Base-by-base conservation (phyloP, 2,329 filamentous ascomycete species). In the Akanthomyces dipterigenus region DNA sequence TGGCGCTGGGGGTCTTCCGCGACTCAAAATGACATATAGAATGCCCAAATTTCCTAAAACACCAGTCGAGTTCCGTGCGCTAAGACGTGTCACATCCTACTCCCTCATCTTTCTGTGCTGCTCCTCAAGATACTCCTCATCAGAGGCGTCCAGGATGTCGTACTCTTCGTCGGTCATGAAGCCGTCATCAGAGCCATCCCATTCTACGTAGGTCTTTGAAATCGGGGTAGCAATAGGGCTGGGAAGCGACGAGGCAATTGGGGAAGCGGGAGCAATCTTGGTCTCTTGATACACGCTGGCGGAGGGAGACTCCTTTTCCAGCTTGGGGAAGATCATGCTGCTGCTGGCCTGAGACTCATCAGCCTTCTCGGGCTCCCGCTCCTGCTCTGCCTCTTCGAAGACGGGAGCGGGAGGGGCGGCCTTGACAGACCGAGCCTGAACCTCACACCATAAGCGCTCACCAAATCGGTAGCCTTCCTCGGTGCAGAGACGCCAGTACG, bases 121-220 rank as follows among this genome's bases (percentile, higher is more conserved):
- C 68, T 84, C 84, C 64, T 82, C 81, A 56, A 85, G 73, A 66
- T 83, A 88, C 72, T 98, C 93, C 73, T 96, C 90, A 67, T 98
- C 93, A 63, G 91, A 96, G 48, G 92, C 93, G 77, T 97, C 92
- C 50, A 98, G 85, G 66, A 98, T 93, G 70, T 99, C 95, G 73
- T 98, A 99, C 77, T 99, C 95, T 74, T 98, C 95, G 65, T 99
- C 95, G 0, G 95, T 98, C 80, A 96, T 77, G 80, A 96, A 97
- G 14, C 88, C 90, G 63, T 89, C 86, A 14, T 87, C 85, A 1
- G 82, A 83, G n/a, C 76, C 78, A 45, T 85, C 81, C 79, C 82
- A 86, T 54, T 83, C 80, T 65, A 82, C 80, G 51, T 79, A 67
- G 62, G 70, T 67, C 65, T 73, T 64, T 55, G 69, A 64, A 42